These are phyloP conservation scores for Gautieria morchelliformis DNA, from an alignment of 768 basidiomycete genomes.

Conservation along the genomic window DNA sequence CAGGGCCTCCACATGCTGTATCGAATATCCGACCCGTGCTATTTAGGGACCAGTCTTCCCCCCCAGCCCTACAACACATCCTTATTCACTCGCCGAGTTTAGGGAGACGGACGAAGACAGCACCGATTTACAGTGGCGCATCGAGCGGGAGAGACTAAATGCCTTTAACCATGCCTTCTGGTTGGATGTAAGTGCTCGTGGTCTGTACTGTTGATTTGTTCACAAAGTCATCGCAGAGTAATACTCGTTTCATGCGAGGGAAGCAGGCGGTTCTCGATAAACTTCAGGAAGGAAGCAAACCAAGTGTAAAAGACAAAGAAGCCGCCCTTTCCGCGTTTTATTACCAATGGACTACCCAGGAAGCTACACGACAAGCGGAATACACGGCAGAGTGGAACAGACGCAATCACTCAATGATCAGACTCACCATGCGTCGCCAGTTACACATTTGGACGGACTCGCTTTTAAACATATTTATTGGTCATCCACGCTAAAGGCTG, in stretches of 20 bases:
- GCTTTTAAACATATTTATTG: constrained; percentile 13
- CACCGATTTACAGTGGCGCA: constrained; percentile 55
- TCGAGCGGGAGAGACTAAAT: constrained; percentile 65
- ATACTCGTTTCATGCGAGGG: constrained; percentile 67
- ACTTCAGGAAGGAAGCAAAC: constrained; percentile 37
- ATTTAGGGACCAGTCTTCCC: constrained; percentile 46
- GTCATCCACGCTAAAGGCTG: background rate
- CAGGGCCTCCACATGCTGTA: constrained; percentile 69
- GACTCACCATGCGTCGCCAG: constrained; percentile 48
- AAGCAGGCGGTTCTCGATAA: constrained; percentile 48
- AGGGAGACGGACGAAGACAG: constrained; percentile 23
- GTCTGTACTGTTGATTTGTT: background rate
- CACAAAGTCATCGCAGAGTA: constrained; percentile 41
- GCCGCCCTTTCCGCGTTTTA: constrained; percentile 67
- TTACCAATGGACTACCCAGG: constrained; percentile 63
- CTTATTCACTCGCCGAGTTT: constrained; percentile 76
- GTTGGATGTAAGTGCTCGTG: constrained; percentile 56
- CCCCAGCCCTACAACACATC: constrained; percentile 34
- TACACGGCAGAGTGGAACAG: constrained; percentile 63
- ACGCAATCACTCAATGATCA: constrained; percentile 47
- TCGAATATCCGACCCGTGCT: constrained; percentile 75
- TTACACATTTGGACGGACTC: constrained; percentile 33
- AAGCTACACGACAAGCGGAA: constrained; percentile 41
- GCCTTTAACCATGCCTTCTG: constrained; percentile 72
- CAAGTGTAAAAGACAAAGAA: constrained; percentile 42